Conservation (phyloP, 2,329 filamentous ascomycete species). For the Anthostomella pinea region DNA sequence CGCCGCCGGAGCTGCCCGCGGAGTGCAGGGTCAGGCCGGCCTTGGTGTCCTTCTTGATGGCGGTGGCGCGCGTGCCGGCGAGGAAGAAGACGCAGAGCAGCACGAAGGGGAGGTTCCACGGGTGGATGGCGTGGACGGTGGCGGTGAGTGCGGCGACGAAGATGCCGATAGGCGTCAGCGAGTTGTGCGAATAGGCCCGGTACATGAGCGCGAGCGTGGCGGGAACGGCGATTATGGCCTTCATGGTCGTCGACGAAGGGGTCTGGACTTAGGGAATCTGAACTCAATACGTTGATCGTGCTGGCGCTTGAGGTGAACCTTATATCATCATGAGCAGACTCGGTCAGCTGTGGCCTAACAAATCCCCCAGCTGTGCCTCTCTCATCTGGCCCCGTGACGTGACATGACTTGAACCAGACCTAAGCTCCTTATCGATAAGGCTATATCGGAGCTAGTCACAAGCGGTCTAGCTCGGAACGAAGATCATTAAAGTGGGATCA, state of each 20-base stretch:
- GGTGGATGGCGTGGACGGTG: conserved; percentile 80
- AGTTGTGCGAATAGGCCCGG: conserved; percentile 68
- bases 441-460: no score
- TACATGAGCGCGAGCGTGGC: conserved; percentile 60
- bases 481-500: no score
- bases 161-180: conserved; percentile 75
- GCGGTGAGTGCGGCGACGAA: conserved; percentile 71
- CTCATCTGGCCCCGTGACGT: no score
- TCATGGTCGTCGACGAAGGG: conserved; percentile 42
- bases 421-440: no score
- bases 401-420: no score
- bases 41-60: conserved; percentile 87
- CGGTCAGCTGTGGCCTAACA: no score
- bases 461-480: no score
- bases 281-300: no score
- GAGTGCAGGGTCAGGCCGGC: conserved; percentile 75
- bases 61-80: conserved; percentile 78
- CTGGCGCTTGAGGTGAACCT: no score
- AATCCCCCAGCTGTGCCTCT: no score
- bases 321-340: no score
- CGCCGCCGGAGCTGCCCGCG: conserved; percentile 69
- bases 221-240: conserved; percentile 54
- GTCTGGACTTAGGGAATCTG: background rate
- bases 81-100: conserved; percentile 84
- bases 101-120: conserved; percentile 88